Conservation (phyloP, 768 basidiomycete genomes). For the Cystofilobasidium ferigula region DNA sequence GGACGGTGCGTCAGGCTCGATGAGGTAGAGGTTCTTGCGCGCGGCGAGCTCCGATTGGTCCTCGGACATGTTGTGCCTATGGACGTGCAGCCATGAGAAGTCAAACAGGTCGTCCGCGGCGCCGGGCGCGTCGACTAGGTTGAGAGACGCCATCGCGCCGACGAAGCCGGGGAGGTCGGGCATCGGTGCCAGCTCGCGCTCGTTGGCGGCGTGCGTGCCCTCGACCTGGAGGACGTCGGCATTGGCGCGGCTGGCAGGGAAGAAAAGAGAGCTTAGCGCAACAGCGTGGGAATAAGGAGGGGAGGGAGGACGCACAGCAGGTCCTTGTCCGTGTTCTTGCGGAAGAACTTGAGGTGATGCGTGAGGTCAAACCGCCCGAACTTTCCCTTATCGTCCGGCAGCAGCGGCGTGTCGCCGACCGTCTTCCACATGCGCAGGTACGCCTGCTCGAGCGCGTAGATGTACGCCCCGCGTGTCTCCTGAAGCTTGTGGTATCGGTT, state of each 20-base stretch:
- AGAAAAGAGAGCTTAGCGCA: not conserved
- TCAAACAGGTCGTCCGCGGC: not conserved
- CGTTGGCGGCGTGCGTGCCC: not conserved
- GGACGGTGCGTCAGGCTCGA: conserved; percentile 6
- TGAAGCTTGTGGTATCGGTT: conserved; percentile 18
- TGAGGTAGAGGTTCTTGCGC: conserved; percentile 1
- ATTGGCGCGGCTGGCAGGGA: conserved; percentile 15
- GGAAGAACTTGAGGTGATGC: conserved; percentile 24
- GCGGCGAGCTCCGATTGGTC: conserved; percentile 17
- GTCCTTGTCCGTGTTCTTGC: conserved; percentile 24
- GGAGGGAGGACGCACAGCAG: conserved; percentile 12
- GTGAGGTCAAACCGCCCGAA: conserved; percentile 16
- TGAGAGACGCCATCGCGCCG: conserved; percentile 2
- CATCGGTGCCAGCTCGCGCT: no score
- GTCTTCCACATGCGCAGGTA: conserved; percentile 22
- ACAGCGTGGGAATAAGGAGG: not conserved
- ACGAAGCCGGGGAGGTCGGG: conserved; percentile 20
- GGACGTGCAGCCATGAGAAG: conserved; percentile 22
- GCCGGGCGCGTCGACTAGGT: not conserved
- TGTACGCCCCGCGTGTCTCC: conserved; percentile 7
- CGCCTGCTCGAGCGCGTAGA: conserved; percentile 7
- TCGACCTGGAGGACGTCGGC: not conserved
- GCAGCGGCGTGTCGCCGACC: conserved; percentile 2
- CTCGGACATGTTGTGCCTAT: conserved; percentile 3
- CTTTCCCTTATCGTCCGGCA: conserved; percentile 11